These are phyloP conservation scores for Mimosa bimucronata DNA, from an alignment of 306 rosid genomes.

Conservation along the genomic window DNA sequence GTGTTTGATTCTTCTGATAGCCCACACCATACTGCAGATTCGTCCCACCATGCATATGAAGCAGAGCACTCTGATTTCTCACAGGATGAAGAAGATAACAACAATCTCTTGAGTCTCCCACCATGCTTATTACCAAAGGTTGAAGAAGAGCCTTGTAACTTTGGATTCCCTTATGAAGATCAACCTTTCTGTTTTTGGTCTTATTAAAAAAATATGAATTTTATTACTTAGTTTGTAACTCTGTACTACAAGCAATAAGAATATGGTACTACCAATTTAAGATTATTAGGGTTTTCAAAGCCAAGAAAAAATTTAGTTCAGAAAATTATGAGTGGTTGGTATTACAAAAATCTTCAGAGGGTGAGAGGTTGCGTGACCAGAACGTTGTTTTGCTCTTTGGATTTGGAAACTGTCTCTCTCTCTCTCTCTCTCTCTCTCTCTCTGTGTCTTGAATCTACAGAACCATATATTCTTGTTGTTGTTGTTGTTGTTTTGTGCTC, in stretches of 20 bases:
- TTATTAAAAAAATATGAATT: constrained; percentile 28
- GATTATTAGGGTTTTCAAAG: neutral
- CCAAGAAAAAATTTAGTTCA: constrained; percentile 8
- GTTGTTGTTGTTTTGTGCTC: neutral
- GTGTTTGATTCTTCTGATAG: constrained; percentile 70
- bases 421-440: no score
- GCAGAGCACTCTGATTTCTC: constrained; percentile 66
- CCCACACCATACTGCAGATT: constrained; percentile 51
- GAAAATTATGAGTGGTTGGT: neutral
- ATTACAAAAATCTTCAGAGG: neutral
- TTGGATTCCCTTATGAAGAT: constrained; percentile 50
- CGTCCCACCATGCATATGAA: constrained; percentile 48
- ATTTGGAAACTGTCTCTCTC: neutral
- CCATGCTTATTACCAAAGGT: constrained; percentile 48
- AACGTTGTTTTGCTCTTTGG: constrained; percentile 3
- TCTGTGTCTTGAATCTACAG: neutral
- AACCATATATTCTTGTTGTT: neutral
- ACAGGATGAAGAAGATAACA: constrained; percentile 67
- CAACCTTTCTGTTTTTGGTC: constrained; percentile 63
- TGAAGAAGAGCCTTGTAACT: constrained; percentile 51
- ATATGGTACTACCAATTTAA: neutral
- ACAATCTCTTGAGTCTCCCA: constrained; percentile 40
- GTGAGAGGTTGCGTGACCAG: neutral
- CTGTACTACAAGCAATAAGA: constrained; percentile 37
- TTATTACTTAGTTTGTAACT: constrained; percentile 36